phyloP scores from a whole-genome alignment of 2,329 filamentous ascomycete species.

The Fonsecaea monophora region DNA sequence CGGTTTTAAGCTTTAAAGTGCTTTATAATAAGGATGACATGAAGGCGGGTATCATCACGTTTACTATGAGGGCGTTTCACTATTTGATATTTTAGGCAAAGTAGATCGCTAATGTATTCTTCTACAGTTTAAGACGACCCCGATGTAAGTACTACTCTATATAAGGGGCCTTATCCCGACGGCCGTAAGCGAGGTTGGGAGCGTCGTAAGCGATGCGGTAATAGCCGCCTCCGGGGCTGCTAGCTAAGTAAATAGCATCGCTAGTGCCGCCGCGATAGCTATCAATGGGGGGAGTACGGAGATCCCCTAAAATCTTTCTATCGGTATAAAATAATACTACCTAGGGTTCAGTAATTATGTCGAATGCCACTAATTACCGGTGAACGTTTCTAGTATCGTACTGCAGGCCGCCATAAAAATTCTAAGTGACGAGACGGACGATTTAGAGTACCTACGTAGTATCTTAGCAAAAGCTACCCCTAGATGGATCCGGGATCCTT shows the following conservation, averaged over 20 bases:
- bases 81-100: too few relatives aligned
- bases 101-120: not conserved
- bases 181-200: constrained; percentile 6
- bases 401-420: not conserved
- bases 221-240: constrained; percentile 5
- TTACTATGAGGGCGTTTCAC: not conserved
- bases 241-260: constrained; percentile 5
- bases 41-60: not conserved
- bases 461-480: constrained; percentile 11
- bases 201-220: constrained; percentile 9
- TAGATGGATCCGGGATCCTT: constrained; percentile 9
- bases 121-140: not conserved
- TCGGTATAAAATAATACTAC: constrained; percentile 13
- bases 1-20: not conserved
- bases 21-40: not conserved
- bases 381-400: not conserved
- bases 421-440: constrained; percentile 1
- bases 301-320: constrained; percentile 10
- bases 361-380: not conserved
- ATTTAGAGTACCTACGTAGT: constrained; percentile 6
- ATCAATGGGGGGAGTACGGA: not conserved
- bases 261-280: constrained; percentile 4
- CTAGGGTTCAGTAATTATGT: not conserved
- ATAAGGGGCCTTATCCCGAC: constrained; percentile 10
- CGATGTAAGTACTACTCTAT: not conserved